Conservation (phyloP, 305 asterid genomes). For the Ilex paraguariensis region DNA sequence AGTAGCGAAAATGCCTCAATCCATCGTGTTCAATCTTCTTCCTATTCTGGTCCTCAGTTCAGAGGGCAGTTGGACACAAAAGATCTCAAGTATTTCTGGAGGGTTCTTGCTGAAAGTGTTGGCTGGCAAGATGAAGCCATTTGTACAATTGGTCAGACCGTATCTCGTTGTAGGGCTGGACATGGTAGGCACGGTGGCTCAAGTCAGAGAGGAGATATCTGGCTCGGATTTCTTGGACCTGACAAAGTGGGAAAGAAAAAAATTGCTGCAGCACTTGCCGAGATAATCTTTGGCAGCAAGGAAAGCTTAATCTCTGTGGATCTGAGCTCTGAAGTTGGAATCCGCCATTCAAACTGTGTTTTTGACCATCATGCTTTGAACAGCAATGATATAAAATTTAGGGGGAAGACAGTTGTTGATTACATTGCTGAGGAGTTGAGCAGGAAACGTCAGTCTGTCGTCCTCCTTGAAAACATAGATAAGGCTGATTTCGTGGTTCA, state of each 20-base stretch:
- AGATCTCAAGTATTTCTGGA: slow-evolving; percentile 52
- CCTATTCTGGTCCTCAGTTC: slow-evolving; percentile 27
- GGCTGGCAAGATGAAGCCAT: slow-evolving; percentile 82
- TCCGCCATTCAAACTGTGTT: slow-evolving; percentile 27
- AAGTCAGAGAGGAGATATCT: slow-evolving; percentile 48
- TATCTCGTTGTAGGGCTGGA: slow-evolving; percentile 51
- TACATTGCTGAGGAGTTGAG: slow-evolving; percentile 66
- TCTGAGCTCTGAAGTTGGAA: slow-evolving; percentile 31
- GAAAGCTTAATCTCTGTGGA: slow-evolving; percentile 50
- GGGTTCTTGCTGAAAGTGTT: slow-evolving; percentile 55
- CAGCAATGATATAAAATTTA: slow-evolving; percentile 25
- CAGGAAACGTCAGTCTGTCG: slow-evolving; percentile 54
- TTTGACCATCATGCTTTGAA: slow-evolving; percentile 35
- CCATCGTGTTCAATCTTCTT: slow-evolving; percentile 32
- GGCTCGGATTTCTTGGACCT: slow-evolving; percentile 84
- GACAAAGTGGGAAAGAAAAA: slow-evolving; percentile 79
- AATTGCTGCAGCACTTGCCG: slow-evolving; percentile 63
- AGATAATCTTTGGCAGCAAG: slow-evolving; percentile 49
- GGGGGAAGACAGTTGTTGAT: slow-evolving; percentile 68
- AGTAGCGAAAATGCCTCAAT: slow-evolving; percentile 29
- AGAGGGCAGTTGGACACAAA: slow-evolving; percentile 30
- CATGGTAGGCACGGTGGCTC: slow-evolving; percentile 26
- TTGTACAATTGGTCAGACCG: slow-evolving; percentile 39
- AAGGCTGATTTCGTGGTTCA: slow-evolving; percentile 67
- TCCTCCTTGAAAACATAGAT: slow-evolving; percentile 73